Conservation (phyloP, 225 moss, liverwort and hornwort genomes). For the Polytrichum formosum region DNA sequence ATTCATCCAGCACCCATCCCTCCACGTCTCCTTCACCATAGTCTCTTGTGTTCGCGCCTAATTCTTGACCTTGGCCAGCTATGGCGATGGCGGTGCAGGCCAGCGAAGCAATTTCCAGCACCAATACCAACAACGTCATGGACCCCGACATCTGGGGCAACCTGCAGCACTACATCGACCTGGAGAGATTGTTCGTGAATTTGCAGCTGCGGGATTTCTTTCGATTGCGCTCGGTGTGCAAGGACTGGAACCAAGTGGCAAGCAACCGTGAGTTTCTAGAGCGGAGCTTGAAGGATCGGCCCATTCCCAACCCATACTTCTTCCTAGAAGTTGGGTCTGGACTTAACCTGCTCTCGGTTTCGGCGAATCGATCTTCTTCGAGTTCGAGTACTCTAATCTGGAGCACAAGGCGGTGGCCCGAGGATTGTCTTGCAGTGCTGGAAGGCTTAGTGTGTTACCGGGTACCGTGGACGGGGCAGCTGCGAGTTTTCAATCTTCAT, state of each 20-base stretch:
- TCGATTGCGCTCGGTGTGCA: slow-evolving; percentile 29
- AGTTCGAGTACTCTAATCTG: neutral
- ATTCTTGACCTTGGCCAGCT: too few species aligned
- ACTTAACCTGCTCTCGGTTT: slow-evolving; percentile 6
- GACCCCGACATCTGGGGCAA: slow-evolving; percentile 25
- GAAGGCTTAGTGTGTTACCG: slow-evolving; percentile 7
- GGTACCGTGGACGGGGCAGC: neutral
- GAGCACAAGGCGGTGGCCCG: neutral
- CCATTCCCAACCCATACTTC: slow-evolving; percentile 35
- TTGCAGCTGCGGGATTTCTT: slow-evolving; percentile 32
- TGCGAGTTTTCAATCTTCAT: slow-evolving; percentile 13
- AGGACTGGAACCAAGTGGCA: slow-evolving; percentile 31
- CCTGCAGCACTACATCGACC: slow-evolving; percentile 21
- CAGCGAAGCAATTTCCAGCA: too few species aligned
- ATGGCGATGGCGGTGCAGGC: too few species aligned
- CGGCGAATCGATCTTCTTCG: neutral
- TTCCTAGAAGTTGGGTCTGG: slow-evolving; percentile 30
- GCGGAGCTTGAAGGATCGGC: slow-evolving; percentile 9
- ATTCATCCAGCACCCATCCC: too few species aligned
- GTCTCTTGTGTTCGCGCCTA: too few species aligned
- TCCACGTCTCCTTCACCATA: too few species aligned
- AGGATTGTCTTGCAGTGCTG: slow-evolving; percentile 4
- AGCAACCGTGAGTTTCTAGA: slow-evolving; percentile 16
- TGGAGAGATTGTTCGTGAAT: slow-evolving; percentile 24
- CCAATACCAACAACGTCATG: slow-evolving; percentile 5